phyloP scores from a whole-genome alignment of 2,329 filamentous ascomycete species.

The Phialophora macrospora region DNA sequence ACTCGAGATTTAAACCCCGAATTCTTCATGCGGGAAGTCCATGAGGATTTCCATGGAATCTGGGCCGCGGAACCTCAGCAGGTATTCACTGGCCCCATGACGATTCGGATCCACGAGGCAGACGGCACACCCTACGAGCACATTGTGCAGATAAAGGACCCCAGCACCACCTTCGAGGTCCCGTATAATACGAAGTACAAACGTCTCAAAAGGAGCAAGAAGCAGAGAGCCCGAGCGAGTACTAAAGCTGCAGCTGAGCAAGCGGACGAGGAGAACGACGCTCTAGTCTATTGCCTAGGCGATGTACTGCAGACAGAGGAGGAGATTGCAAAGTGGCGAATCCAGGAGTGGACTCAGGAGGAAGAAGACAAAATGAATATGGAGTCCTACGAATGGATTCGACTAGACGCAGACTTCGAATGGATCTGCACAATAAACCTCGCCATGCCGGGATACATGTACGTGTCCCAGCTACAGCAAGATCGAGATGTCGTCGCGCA shows the following conservation, averaged over 20 bases:
- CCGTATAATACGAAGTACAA: conserved; percentile 99
- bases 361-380: conserved; percentile 90
- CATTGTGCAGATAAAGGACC: conserved; percentile 92
- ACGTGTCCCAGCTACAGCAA: conserved; percentile 93
- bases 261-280: conserved; percentile 73
- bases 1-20: conserved; percentile 68
- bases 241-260: conserved; percentile 62
- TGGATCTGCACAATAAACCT: conserved; percentile 85
- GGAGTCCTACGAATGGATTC: conserved; percentile 98
- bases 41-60: conserved; percentile 74
- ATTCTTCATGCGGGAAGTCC: conserved; percentile 81
- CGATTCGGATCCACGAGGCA: conserved; percentile 94
- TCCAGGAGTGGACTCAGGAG: conserved; percentile 87
- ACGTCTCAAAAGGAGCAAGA: conserved; percentile 83
- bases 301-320: conserved; percentile 84
- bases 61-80: conserved; percentile 71
- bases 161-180: conserved; percentile 84
- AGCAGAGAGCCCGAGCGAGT: conserved; percentile 76
- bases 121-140: conserved; percentile 98
- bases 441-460: conserved; percentile 94
- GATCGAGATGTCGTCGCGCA: conserved; percentile 95
- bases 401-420: conserved; percentile 96
- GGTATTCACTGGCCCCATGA: conserved; percentile 96
- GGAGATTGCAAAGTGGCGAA: conserved; percentile 80
- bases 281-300: conserved; percentile 86